These are phyloP conservation scores for Cercospora zeae-maydis DNA, from an alignment of 2,329 filamentous ascomycete species.

Conservation along the genomic window DNA sequence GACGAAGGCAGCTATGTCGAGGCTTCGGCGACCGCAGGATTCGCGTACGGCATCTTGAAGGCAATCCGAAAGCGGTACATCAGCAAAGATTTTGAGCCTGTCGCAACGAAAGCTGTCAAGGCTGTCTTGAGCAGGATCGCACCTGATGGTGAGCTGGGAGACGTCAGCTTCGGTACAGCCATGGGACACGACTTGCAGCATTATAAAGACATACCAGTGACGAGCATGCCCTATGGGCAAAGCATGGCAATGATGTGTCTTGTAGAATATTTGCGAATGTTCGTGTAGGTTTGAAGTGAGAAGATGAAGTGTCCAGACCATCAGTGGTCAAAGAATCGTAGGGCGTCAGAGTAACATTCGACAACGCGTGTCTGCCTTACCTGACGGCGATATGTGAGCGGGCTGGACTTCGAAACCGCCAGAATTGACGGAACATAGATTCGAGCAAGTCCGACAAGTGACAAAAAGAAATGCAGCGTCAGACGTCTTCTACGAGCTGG, in stretches of 20 bases:
- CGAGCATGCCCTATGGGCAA: slow-evolving; percentile 80
- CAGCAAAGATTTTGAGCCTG: slow-evolving; percentile 56
- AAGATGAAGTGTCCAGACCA: not conserved
- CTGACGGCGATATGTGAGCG: not conserved
- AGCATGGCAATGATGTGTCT: slow-evolving; percentile 81
- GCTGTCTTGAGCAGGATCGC: slow-evolving; percentile 66
- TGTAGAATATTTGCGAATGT: slow-evolving; percentile 67
- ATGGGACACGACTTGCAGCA: slow-evolving; percentile 73
- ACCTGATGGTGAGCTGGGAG: slow-evolving; percentile 63
- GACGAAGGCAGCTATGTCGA: slow-evolving; percentile 70
- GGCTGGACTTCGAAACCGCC: not conserved
- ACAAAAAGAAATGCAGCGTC: not conserved
- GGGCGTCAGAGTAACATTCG: too few species aligned
- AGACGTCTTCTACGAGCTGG: not conserved
- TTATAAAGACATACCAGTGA: slow-evolving; percentile 72
- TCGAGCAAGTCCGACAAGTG: too few species aligned
- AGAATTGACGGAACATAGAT: not conserved
- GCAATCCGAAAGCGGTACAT: slow-evolving; percentile 68
- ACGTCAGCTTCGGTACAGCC: slow-evolving; percentile 74
- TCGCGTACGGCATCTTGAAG: slow-evolving; percentile 77
- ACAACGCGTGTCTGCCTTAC: too few species aligned
- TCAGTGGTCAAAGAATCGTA: not conserved
- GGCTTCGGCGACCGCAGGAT: slow-evolving; percentile 73
- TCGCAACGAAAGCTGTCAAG: slow-evolving; percentile 63
- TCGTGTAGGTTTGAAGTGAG: slow-evolving; percentile 39